Conservation (phyloP, 2,329 filamentous ascomycete genomes). For the Zalaria obscura region DNA sequence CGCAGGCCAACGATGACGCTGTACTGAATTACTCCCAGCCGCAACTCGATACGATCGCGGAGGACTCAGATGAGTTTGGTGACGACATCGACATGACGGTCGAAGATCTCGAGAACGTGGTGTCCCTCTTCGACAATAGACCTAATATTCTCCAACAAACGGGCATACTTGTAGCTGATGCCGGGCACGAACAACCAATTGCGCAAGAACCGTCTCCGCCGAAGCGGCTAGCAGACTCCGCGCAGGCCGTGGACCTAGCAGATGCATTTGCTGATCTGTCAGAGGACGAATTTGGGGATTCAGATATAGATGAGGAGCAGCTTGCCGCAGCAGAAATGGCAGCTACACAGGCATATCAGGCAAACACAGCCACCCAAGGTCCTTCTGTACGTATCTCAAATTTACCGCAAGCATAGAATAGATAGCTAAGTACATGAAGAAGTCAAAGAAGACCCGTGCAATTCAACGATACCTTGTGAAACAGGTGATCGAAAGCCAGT, state of each 20-base stretch:
- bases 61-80: slow-evolving; percentile 28
- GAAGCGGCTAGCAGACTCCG: neutral
- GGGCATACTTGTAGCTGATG: neutral
- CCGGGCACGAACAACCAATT: neutral
- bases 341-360: slow-evolving; percentile 51
- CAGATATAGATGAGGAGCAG: slow-evolving; percentile 57
- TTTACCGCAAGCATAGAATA: slow-evolving; percentile 6
- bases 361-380: slow-evolving; percentile 20
- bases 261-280: neutral
- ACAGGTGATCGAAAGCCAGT: slow-evolving; percentile 56
- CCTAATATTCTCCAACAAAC: neutral
- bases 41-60: slow-evolving; percentile 6
- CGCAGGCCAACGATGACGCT: slow-evolving; percentile 1
- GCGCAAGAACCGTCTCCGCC: neutral
- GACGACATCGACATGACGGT: slow-evolving; percentile 36
- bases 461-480: slow-evolving; percentile 82
- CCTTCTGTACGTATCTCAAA: slow-evolving; percentile 38
- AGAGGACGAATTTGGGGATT: slow-evolving; percentile 64
- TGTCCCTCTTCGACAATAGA: slow-evolving; percentile 6
- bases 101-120: slow-evolving; percentile 40
- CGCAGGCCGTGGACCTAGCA: neutral
- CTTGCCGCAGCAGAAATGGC: slow-evolving; percentile 53
- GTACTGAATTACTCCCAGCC: neutral
- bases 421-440: slow-evolving; percentile 31
- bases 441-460: slow-evolving; percentile 53